These are phyloP conservation scores for Hyphopichia wangnamkhiaoensis DNA, from an alignment of 1,139 yeast genomes.

Conservation along the genomic window DNA sequence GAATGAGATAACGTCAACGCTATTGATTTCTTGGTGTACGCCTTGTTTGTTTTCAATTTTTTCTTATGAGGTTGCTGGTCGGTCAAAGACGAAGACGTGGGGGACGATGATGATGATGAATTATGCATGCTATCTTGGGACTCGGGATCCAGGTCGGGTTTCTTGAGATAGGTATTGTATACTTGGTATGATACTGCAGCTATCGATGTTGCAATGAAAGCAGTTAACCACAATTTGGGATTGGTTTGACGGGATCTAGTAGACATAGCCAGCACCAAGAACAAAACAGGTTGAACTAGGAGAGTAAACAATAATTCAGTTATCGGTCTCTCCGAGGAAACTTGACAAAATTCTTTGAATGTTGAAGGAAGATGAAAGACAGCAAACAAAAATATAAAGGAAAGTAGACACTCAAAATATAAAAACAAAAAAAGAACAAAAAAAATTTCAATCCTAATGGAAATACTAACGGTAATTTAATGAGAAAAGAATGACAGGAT, in stretches of 20 bases:
- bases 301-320: no score
- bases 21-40: conserved; percentile 36
- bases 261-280: conserved; percentile 1
- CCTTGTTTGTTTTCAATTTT: conserved; percentile 13
- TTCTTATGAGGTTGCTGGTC: conserved; percentile 1
- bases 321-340: no score
- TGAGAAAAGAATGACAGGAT: background rate
- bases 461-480: no score
- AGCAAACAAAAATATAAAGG: no score
- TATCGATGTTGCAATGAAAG: conserved; percentile 39
- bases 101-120: no score
- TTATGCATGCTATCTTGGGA: background rate
- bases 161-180: conserved; percentile 18
- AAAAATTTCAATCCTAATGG: no score
- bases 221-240: conserved; percentile 37
- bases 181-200: conserved; percentile 38
- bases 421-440: no score
- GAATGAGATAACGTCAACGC: conserved; percentile 48
- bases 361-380: no score
- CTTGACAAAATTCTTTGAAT: no score
- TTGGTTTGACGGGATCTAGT: conserved; percentile 19
- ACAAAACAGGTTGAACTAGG: no score
- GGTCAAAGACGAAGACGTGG: no score
- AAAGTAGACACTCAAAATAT: no score
- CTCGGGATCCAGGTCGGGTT: background rate